Evolutionary conservation across 441 rosid genomes (phyloP), one percentile per base, ranked within the genome.

Genomic region (Macaranga tanarius): DNA sequence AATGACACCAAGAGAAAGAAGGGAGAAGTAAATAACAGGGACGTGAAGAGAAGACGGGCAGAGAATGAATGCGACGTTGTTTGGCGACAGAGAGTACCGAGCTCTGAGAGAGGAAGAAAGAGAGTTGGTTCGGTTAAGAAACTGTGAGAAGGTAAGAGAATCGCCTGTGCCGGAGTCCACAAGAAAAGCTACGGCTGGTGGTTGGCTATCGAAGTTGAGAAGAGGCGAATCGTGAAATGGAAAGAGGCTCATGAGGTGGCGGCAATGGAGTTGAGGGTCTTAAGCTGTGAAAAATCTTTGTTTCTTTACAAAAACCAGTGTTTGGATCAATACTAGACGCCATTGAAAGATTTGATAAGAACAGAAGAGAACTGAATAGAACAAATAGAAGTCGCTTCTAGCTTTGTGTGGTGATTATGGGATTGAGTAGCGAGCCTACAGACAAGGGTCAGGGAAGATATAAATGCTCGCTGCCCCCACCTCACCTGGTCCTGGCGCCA

Each of bases 1-100:
- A n/a, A n/a, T 79, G 47, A 90, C 85, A 20, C 97, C 97, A 68
- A 95, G 76, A 95, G 91, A 31, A 97, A 95, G 73, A 50, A 95
- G 92, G 26, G 99, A 81, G 68, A 87, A 85, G 83, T 92, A 90
- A 72, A 94, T 56, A 48, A 90, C 79, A 4, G 95, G 99, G 44
- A 91, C 73, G 17, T 84, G 81, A 52, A 90, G 56, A 44, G 97
- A 90, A 47, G 94, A 17, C 5, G 97, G 94, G 28, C 83, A 80
- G 73, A 95, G 83, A 70, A 92, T 71, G 57, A 84, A 88, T 42
- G 96, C 99, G 40, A 86, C 97, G 74, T 92, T 87, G 69, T 79
- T 83, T 7, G 57, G 73, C 52, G 84, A 72, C 10, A 87, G 80
- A 11, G 88, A 73, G 77, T 65, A 84, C 28, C 67, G 80, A 31